These are phyloP conservation scores for Botrytis aclada DNA, from an alignment of 2,329 filamentous ascomycete species.

Conservation along the genomic window DNA sequence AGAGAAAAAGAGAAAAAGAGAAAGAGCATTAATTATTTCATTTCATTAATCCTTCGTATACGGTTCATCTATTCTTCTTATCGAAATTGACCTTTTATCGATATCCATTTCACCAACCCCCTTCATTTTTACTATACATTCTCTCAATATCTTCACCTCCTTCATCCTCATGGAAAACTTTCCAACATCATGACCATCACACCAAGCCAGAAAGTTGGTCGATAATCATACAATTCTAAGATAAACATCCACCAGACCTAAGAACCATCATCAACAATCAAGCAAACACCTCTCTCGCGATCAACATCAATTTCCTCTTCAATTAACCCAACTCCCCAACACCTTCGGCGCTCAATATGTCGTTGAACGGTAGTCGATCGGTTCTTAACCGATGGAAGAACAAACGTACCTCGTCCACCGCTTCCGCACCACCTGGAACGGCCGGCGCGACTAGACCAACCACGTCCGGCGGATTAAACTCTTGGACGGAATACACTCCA, in stretches of 20 bases:
- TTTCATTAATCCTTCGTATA: conserved; percentile 7
- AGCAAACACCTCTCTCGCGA: neutral
- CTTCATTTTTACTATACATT: conserved; percentile 13
- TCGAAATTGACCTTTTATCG: conserved; percentile 1
- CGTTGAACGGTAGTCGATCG: conserved; percentile 21
- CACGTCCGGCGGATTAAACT: conserved; percentile 19
- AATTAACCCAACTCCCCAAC: neutral
- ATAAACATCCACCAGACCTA: neutral
- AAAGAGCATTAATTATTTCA: conserved; percentile 7
- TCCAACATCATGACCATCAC: conserved; percentile 15
- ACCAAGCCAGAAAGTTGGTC: conserved; percentile 5
- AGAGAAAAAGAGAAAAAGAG: neutral
- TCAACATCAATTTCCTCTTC: neutral
- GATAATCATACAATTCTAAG: neutral
- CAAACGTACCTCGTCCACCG: conserved; percentile 23
- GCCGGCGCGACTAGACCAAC: conserved; percentile 19
- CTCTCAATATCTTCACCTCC: conserved; percentile 14
- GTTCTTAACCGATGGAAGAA: conserved; percentile 28
- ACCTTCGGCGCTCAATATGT: conserved; percentile 18
- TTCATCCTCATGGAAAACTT: conserved; percentile 5
- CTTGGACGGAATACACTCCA: conserved; percentile 17
- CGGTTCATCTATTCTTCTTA: conserved; percentile 4
- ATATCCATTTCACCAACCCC: conserved; percentile 18
- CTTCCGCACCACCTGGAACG: conserved; percentile 13
- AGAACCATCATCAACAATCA: neutral